A percentile compares a stretch with the other conserved stretches of the same genome.
These are phyloP conservation scores for Scenedesmus sp. DNA, from an alignment of 163 green algal species.

Conservation along the genomic window DNA sequence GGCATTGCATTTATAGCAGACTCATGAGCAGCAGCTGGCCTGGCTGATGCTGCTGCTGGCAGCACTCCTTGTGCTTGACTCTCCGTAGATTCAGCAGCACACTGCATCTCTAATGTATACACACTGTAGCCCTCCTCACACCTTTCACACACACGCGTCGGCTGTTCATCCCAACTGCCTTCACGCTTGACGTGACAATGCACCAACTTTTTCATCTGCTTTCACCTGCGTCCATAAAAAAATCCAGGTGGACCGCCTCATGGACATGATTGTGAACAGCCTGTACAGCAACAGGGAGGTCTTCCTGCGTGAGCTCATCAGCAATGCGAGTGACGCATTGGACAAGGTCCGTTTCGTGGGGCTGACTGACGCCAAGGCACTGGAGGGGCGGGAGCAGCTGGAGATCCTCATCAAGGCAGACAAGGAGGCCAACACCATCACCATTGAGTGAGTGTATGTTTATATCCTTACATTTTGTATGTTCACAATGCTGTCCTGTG, in stretches of 20 bases:
- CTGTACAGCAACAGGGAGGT: slow-evolving; percentile 99
- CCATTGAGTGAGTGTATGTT: slow-evolving; percentile 86
- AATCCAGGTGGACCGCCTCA: slow-evolving; percentile 93
- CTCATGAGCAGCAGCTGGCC: too few species aligned
- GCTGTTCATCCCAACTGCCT: too few species aligned
- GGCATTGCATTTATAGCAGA: too few species aligned
- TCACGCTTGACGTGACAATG: too few species aligned
- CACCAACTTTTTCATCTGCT: not conserved
- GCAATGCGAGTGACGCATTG: slow-evolving; percentile 92
- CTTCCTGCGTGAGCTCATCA: slow-evolving; percentile 98
- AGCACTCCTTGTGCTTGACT: not conserved
- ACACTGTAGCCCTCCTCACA: too few species aligned
- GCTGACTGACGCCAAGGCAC: slow-evolving; percentile 70
- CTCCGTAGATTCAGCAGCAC: not conserved
- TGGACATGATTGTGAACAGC: slow-evolving; percentile 99
- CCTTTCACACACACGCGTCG: too few species aligned
- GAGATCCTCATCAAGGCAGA: slow-evolving; percentile 94
- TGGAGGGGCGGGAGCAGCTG: slow-evolving; percentile 82
- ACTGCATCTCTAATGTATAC: not conserved
- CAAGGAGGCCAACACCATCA: slow-evolving; percentile 87
- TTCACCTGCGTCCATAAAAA: not conserved
- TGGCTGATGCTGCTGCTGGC: not conserved
- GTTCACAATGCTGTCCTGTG: not conserved
- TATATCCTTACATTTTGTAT: not conserved
- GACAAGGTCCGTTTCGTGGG: slow-evolving; percentile 88